Conservation (phyloP, 208 protist genomes). For the Phytomonas sp. region DNA sequence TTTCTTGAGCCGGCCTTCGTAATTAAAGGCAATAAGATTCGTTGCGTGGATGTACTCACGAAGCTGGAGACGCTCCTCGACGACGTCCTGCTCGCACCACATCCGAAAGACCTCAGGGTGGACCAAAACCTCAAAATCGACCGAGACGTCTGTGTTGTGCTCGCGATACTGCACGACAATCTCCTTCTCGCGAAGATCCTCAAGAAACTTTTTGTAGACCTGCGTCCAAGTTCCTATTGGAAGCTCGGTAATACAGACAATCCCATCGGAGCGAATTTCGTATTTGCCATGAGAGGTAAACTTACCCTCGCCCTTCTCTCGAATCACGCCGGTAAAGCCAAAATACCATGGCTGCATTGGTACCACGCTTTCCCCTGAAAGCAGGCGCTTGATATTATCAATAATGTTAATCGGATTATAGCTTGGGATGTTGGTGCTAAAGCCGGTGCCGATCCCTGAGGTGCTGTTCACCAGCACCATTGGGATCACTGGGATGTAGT, state of each 20-base stretch:
- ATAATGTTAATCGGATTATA: constrained; percentile 98
- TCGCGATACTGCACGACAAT: constrained; percentile 94
- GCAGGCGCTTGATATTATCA: constrained; percentile 77
- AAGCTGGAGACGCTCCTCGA: constrained; percentile 93
- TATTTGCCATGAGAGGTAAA: constrained; percentile 63
- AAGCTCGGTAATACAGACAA: constrained; percentile 95
- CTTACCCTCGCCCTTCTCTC: constrained; percentile 78
- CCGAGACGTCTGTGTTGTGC: constrained; percentile 95
- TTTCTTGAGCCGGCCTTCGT: constrained; percentile 91
- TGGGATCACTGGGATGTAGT: constrained; percentile 98
- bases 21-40: constrained; percentile 98
- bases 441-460: constrained; percentile 99
- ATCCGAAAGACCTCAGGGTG: constrained; percentile 83
- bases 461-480: constrained; percentile 99
- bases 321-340: constrained; percentile 91
- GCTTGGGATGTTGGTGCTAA: constrained; percentile 96
- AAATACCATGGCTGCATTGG: constrained; percentile 96
- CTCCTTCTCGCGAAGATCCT: constrained; percentile 84
- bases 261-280: constrained; percentile 61
- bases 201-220: constrained; percentile 92
- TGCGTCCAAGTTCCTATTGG: constrained; percentile 96
- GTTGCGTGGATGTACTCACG: constrained; percentile 78
- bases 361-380: constrained; percentile 76
- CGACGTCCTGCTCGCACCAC: constrained; percentile 59
- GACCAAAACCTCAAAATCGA: constrained; percentile 90